A percentile compares a stretch with the other conserved stretches of the same genome.
Conservation (phyloP, 305 asterid genomes). For the Petunia hybrid region DNA sequence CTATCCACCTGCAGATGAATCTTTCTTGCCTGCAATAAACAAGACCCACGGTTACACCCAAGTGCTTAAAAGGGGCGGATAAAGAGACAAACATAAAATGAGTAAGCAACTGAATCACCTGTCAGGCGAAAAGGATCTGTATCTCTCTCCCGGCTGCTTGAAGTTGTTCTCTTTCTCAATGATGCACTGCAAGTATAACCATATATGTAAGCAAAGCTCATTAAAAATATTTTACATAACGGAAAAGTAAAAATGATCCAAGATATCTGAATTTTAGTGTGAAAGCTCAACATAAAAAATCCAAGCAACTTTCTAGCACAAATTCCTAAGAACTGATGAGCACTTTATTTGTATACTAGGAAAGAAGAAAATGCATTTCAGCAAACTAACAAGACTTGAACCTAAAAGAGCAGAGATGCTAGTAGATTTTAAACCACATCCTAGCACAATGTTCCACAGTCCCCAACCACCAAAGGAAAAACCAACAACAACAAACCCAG, state of each 20-base stretch:
- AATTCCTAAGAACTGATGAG: not conserved
- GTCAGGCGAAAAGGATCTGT: conserved; percentile 60
- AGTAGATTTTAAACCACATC: not conserved
- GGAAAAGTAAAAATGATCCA: not conserved
- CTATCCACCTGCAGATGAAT: conserved; percentile 54
- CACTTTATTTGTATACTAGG: not conserved
- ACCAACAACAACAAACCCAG: no score
- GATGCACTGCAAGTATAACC: conserved; percentile 42
- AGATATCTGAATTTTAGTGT: not conserved
- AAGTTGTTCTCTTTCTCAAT: conserved; percentile 72
- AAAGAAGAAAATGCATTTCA: not conserved
- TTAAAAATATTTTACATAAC: not conserved
- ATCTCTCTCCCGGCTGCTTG: conserved; percentile 72
- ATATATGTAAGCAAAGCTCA: not conserved
- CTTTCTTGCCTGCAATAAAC: conserved; percentile 55
- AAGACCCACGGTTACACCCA: not conserved
- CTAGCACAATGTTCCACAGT: no score
- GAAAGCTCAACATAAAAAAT: not conserved
- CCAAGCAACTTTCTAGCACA: not conserved
- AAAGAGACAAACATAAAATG: not conserved
- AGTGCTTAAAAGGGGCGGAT: not conserved
- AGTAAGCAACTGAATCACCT: conserved; percentile 44
- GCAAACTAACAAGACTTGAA: not conserved
- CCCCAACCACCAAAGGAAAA: no score
- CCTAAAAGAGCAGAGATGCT: not conserved